Evolutionary conservation across 305 asterid genomes (phyloP).

Genomic region (Fraxinus baroniana): DNA sequence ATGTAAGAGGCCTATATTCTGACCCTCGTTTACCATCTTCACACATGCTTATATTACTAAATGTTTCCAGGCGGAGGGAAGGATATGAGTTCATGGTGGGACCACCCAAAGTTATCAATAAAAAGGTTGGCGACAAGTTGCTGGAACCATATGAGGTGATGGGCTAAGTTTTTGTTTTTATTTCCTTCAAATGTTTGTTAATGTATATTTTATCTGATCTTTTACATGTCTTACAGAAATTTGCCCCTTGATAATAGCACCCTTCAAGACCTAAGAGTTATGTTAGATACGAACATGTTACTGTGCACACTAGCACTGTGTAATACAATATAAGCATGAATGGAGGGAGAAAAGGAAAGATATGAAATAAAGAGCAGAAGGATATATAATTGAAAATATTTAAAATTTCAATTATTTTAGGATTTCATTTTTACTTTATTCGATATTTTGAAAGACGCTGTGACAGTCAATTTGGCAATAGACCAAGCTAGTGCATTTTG

Average conservation of each 20-base stretch:
- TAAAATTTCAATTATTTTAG: background rate
- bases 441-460: background rate
- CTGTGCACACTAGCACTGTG: background rate
- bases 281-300: background rate
- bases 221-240: background rate
- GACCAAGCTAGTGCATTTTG: background rate
- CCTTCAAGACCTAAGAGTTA: background rate
- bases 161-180: background rate
- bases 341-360: background rate
- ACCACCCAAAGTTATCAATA: constrained; percentile 97
- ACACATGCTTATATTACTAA: constrained; percentile 22
- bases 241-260: background rate
- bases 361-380: background rate
- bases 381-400: background rate
- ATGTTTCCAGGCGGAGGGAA: constrained; percentile 87
- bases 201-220: background rate
- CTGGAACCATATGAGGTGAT: constrained; percentile 92
- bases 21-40: background rate
- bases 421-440: background rate
- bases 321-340: background rate
- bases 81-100: constrained; percentile 99
- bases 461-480: background rate
- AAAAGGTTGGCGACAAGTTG: constrained; percentile 61
- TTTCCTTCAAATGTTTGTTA: background rate
- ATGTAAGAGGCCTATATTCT: constrained; percentile 54